Conservation (phyloP, 768 basidiomycete species). For the Amanita inopinata region DNA sequence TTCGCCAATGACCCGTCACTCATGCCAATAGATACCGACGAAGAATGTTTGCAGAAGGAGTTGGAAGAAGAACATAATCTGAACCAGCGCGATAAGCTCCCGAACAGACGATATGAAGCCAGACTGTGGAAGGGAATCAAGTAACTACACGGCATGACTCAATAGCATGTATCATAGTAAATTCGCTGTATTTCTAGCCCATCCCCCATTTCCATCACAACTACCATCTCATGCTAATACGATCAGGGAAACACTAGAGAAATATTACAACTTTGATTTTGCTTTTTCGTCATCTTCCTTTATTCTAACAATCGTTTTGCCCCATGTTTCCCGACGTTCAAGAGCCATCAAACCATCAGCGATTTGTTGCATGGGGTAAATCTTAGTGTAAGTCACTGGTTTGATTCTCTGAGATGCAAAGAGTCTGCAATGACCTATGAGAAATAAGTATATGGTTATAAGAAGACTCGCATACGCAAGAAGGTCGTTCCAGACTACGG, state of each 20-base stretch:
- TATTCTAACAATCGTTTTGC: conserved; percentile 71
- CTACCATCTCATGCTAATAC: too few species aligned
- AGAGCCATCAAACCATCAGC: conserved; percentile 64
- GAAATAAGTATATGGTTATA: conserved; percentile 1
- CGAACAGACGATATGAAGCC: conserved; percentile 27
- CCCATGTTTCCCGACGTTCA: conserved; percentile 84
- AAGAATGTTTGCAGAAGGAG: conserved; percentile 22
- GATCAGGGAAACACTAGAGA: too few species aligned
- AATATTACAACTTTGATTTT: conserved; percentile 24
- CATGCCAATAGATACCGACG: conserved; percentile 18
- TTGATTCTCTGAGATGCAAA: conserved; percentile 53
- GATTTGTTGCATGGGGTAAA: conserved; percentile 61
- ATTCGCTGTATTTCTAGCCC: too few species aligned
- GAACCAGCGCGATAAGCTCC: conserved; percentile 25
- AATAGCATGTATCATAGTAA: neutral
- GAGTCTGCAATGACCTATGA: conserved; percentile 27
- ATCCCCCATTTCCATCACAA: too few species aligned
- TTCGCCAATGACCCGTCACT: conserved; percentile 3
- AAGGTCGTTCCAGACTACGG: conserved; percentile 63
- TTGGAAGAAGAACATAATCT: conserved; percentile 32
- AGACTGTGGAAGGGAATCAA: conserved; percentile 27
- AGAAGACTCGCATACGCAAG: conserved; percentile 36
- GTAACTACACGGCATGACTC: neutral
- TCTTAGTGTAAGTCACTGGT: conserved; percentile 60
- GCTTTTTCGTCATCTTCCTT: conserved; percentile 36